Evolutionary conservation across 371 early-diverging fungal species (phyloP).

Genomic region (Caulochytrium protostelioides): DNA sequence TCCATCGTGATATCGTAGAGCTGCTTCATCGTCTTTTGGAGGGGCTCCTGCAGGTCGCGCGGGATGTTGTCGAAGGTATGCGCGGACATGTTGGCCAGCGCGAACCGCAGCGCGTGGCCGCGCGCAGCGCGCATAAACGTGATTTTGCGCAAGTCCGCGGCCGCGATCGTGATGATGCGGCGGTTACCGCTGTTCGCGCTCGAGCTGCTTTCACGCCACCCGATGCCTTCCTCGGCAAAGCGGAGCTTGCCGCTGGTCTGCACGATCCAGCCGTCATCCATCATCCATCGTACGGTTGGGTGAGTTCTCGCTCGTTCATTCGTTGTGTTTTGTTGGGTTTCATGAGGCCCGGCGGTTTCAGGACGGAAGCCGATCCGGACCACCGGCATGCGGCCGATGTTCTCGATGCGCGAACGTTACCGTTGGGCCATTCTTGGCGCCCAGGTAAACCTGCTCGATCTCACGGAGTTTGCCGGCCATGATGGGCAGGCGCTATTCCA

Average conservation of each 20-base stretch:
- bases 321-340: too few relatives aligned
- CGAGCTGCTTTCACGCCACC: slow-evolving; percentile 44
- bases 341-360: neutral
- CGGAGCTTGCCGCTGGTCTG: slow-evolving; percentile 32
- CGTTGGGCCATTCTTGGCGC: slow-evolving; percentile 13
- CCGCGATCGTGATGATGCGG: too few relatives aligned
- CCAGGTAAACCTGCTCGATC: slow-evolving; percentile 18
- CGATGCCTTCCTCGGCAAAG: slow-evolving; percentile 53
- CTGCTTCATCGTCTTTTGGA: slow-evolving; percentile 15
- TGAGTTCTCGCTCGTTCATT: neutral
- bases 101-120: slow-evolving; percentile 57
- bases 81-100: slow-evolving; percentile 40
- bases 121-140: slow-evolving; percentile 61
- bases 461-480: too few relatives aligned
- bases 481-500: too few relatives aligned
- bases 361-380: neutral
- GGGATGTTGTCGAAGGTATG: slow-evolving; percentile 76
- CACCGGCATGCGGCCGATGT: neutral
- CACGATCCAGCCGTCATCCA: neutral
- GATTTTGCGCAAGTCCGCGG: slow-evolving; percentile 38
- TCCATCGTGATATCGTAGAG: slow-evolving; percentile 56
- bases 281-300: neutral
- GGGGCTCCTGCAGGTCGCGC: slow-evolving; percentile 33
- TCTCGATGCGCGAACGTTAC: slow-evolving; percentile 1
- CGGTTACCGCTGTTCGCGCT: too few relatives aligned